A percentile compares a stretch with the other conserved stretches of the same genome.
Evolutionary conservation across 106 monocot genomes (phyloP).

Genomic region (Amphibolis antarctica): DNA sequence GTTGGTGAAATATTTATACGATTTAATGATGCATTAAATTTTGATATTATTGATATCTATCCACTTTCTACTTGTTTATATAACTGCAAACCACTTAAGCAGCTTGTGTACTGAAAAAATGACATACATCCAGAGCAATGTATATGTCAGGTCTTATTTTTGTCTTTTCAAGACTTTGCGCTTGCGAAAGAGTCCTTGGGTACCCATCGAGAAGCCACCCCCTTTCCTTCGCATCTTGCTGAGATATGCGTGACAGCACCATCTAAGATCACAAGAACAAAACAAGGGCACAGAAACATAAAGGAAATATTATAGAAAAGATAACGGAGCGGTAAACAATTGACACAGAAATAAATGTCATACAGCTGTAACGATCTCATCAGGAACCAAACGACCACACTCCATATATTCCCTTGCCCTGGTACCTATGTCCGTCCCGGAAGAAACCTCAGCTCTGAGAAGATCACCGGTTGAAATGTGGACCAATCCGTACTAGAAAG

Average conservation of each 20-base stretch:
- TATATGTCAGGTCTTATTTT: conserved; percentile 72
- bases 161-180: conserved; percentile 56
- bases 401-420: conserved; percentile 92
- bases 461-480: conserved; percentile 96
- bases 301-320: background rate
- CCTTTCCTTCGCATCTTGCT: conserved; percentile 51
- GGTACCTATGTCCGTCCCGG: conserved; percentile 67
- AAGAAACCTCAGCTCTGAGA: conserved; percentile 74
- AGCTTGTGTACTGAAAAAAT: background rate
- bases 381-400: conserved; percentile 74
- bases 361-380: conserved; percentile 85
- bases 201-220: conserved; percentile 98
- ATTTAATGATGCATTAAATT: too few species aligned
- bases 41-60: too few species aligned
- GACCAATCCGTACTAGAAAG: conserved; percentile 69
- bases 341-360: background rate
- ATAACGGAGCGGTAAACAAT: background rate
- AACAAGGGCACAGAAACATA: background rate
- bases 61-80: too few species aligned
- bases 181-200: conserved; percentile 74
- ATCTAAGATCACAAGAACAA: conserved; percentile 36
- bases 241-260: conserved; percentile 52
- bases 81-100: background rate
- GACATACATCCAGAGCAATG: conserved; percentile 66
- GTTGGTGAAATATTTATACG: too few species aligned